Evolutionary conservation across 371 early-diverging fungal species (phyloP).

Genomic region (Saksenaea oblongispora): DNA sequence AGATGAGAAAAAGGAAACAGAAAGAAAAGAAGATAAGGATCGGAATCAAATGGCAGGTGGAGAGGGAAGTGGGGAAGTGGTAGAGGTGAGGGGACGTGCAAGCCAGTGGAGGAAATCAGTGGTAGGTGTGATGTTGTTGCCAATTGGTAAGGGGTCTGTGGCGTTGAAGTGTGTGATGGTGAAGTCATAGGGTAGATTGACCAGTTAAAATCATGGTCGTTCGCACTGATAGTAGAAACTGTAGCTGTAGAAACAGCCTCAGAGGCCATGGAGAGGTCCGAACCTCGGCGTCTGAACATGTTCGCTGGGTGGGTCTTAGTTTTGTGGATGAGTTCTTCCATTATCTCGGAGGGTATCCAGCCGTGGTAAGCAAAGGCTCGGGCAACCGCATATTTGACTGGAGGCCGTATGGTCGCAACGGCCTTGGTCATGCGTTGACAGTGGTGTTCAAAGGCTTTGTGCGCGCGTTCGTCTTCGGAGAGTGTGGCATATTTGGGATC

Average conservation of each 20-base stretch:
- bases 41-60: too few species aligned
- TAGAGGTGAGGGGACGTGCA: too few species aligned
- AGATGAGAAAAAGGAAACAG: too few species aligned
- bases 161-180: not conserved
- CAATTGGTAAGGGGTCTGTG: conserved; percentile 9
- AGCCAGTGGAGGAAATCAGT: too few species aligned
- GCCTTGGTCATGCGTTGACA: not conserved
- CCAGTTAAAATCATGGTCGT: not conserved
- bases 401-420: not conserved
- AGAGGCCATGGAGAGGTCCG: too few species aligned
- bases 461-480: not conserved
- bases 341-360: not conserved
- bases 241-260: too few species aligned
- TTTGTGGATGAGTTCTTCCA: not conserved
- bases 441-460: not conserved
- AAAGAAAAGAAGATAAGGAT: too few species aligned
- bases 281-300: not conserved
- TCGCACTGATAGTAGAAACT: too few species aligned
- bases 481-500: conserved; percentile 8
- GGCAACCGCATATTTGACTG: conserved; percentile 3
- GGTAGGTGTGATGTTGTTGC: conserved; percentile 13
- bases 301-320: not conserved
- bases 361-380: not conserved
- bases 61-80: too few species aligned
- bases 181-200: not conserved